Evolutionary conservation across 2,329 filamentous ascomycete species (phyloP).

Genomic region (Aspergillus melleus): DNA sequence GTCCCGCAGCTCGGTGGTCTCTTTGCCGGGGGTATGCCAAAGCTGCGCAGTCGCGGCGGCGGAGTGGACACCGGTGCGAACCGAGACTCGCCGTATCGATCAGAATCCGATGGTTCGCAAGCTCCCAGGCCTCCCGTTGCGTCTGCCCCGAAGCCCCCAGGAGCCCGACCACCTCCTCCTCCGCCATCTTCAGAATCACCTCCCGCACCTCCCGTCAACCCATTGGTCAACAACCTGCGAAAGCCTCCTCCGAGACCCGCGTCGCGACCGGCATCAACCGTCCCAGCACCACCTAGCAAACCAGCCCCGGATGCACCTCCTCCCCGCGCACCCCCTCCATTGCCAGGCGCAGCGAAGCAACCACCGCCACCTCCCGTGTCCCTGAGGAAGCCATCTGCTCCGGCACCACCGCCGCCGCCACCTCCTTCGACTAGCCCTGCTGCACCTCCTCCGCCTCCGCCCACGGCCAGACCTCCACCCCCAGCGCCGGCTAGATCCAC

Average conservation of each 20-base stretch:
- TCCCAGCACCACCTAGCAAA: slow-evolving; percentile 59
- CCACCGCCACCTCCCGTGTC: slow-evolving; percentile 59
- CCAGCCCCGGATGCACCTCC: slow-evolving; percentile 42
- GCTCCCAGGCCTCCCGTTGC: slow-evolving; percentile 18
- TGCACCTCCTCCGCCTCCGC: slow-evolving; percentile 44
- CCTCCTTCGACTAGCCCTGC: slow-evolving; percentile 46
- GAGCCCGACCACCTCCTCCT: slow-evolving; percentile 49
- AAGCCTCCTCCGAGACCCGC: slow-evolving; percentile 55
- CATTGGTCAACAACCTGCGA: slow-evolving; percentile 56
- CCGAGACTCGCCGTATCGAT: slow-evolving; percentile 71
- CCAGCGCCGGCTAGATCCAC: slow-evolving; percentile 46
- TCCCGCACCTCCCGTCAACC: slow-evolving; percentile 54
- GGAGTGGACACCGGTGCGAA: slow-evolving; percentile 75
- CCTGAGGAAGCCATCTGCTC: slow-evolving; percentile 58
- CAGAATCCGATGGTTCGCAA: slow-evolving; percentile 70
- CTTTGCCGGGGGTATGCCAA: slow-evolving; percentile 94
- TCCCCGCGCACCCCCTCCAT: slow-evolving; percentile 69
- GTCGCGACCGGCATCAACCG: slow-evolving; percentile 61
- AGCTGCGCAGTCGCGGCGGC: slow-evolving; percentile 84
- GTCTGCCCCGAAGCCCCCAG: slow-evolving; percentile 52
- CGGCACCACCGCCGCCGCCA: slow-evolving; percentile 46
- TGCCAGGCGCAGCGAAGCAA: slow-evolving; percentile 43
- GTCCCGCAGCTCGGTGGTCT: slow-evolving; percentile 83
- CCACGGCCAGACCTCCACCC: slow-evolving; percentile 44
- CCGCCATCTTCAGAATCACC: slow-evolving; percentile 51